Conservation (phyloP, 768 basidiomycete species). For the Mycena indigotica region DNA sequence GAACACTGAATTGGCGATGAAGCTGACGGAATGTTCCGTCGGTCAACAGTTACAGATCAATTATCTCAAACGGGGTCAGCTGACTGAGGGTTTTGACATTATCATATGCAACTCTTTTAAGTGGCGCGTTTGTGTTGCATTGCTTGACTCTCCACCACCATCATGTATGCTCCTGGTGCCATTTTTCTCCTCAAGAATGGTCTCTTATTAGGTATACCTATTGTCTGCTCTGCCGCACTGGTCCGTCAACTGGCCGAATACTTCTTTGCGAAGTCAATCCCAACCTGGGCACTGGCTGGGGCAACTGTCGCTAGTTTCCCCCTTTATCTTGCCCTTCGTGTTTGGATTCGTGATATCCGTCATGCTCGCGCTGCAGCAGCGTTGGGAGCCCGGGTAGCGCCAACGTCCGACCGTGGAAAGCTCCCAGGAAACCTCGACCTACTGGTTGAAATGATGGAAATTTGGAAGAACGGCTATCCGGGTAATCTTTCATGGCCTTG, state of each 20-base stretch:
- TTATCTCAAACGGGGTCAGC: too few relatives aligned
- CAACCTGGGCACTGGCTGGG: conserved; percentile 41
- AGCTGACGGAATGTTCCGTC: too few relatives aligned
- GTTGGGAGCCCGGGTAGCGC: conserved; percentile 49
- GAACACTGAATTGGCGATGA: too few relatives aligned
- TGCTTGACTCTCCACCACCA: too few relatives aligned
- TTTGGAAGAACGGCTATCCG: conserved; percentile 50
- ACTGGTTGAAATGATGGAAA: conserved; percentile 36
- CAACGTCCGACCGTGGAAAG: conserved; percentile 37
- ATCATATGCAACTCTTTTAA: too few relatives aligned
- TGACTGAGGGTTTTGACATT: too few relatives aligned
- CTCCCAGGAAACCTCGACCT: conserved; percentile 50
- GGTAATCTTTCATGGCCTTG: conserved; percentile 34
- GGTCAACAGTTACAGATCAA: too few relatives aligned
- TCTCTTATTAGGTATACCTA: conserved; percentile 22
- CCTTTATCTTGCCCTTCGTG: conserved; percentile 30
- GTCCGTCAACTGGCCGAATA: conserved; percentile 21
- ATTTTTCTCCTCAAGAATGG: conserved; percentile 33
- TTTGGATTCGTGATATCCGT: conserved; percentile 31
- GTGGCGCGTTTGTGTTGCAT: too few relatives aligned
- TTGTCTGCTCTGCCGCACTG: conserved; percentile 16
- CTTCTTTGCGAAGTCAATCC: conserved; percentile 27
- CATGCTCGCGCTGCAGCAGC: conserved; percentile 42
- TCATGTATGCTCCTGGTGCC: conserved; percentile 36
- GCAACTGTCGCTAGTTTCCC: conserved; percentile 38